Evolutionary conservation across 2,329 filamentous ascomycete species (phyloP).

Genomic region (Lasiodiplodia gonubiensis): DNA sequence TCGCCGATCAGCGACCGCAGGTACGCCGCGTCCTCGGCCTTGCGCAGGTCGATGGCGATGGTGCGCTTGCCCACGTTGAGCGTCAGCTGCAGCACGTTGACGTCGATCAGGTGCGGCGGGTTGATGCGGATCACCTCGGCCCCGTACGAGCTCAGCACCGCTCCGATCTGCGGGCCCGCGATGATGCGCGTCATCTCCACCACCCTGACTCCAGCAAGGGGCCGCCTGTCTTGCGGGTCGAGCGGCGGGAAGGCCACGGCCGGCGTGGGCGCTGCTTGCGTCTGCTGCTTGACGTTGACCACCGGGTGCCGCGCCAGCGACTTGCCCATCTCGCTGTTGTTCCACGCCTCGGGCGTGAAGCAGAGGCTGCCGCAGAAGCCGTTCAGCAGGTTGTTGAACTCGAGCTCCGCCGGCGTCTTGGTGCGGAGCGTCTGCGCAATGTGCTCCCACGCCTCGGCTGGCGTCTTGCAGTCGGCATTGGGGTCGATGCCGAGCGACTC

Average conservation of each 20-base stretch:
- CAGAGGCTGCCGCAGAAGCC: constrained; percentile 54
- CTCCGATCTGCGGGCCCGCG: constrained; percentile 52
- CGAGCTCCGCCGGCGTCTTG: constrained; percentile 50
- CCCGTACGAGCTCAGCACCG: constrained; percentile 51
- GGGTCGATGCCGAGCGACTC: constrained; percentile 54
- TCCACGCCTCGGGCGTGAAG: constrained; percentile 53
- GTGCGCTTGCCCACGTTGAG: constrained; percentile 57
- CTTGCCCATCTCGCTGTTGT: constrained; percentile 52
- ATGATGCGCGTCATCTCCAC: constrained; percentile 52
- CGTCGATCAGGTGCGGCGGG: constrained; percentile 48
- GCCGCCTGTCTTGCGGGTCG: constrained; percentile 39
- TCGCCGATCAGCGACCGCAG: constrained; percentile 53
- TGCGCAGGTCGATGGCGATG: constrained; percentile 55
- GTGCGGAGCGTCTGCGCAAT: constrained; percentile 24
- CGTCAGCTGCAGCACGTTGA: constrained; percentile 48
- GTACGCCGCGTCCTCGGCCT: constrained; percentile 47
- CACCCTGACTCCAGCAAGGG: constrained; percentile 50
- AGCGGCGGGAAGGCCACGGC: constrained; percentile 42
- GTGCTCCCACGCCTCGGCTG: constrained; percentile 33
- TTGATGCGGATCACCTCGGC: constrained; percentile 56
- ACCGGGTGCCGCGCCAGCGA: constrained; percentile 50
- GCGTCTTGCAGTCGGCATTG: constrained; percentile 35
- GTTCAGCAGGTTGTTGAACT: constrained; percentile 49
- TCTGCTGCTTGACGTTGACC: constrained; percentile 46
- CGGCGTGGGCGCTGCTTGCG: constrained; percentile 44